Percentiles rank a stretch among this genome's conserved stretches.
These are phyloP conservation scores for Cyberlindnera americana DNA, from an alignment of 805 yeast species.

Conservation along the genomic window DNA sequence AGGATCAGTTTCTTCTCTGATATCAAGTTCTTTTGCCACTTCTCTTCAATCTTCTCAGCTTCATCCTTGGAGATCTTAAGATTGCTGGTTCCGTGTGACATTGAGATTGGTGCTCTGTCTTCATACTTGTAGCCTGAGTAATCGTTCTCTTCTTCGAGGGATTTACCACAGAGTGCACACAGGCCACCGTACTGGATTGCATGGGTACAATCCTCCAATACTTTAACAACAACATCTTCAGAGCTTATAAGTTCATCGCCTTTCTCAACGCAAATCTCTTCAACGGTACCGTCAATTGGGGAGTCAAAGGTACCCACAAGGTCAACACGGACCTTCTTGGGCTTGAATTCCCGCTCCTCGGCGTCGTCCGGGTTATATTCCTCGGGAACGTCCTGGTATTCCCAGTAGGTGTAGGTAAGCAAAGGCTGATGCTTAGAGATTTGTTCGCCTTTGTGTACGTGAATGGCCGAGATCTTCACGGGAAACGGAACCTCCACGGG, in stretches of 20 bases:
- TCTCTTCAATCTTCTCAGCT: constrained; percentile 78
- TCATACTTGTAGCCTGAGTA: constrained; percentile 54
- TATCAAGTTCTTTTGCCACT: constrained; percentile 57
- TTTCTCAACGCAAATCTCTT: constrained; percentile 43
- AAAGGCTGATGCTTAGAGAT: constrained; percentile 37
- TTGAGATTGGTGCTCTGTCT: constrained; percentile 77
- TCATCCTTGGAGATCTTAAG: constrained; percentile 81
- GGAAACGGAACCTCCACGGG: constrained; percentile 35
- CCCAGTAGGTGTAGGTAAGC: constrained; percentile 45
- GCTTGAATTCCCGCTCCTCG: constrained; percentile 14
- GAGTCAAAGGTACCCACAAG: constrained; percentile 74
- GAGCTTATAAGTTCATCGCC: constrained; percentile 55
- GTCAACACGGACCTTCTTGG: constrained; percentile 48
- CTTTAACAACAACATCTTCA: constrained; percentile 48
- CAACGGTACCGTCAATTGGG: constrained; percentile 73
- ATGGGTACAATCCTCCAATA: constrained; percentile 85
- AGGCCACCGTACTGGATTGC: constrained; percentile 92
- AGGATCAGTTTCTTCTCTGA: constrained; percentile 69
- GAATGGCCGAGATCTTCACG: constrained; percentile 34
- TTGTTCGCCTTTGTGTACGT: constrained; percentile 29
- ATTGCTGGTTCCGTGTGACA: constrained; percentile 86
- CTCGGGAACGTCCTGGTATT: constrained; percentile 31
- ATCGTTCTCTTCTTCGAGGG: constrained; percentile 69
- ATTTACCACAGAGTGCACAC: constrained; percentile 88
- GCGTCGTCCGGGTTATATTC: constrained; percentile 23